Percentiles rank a stretch among this genome's conserved stretches.
phyloP scores from a whole-genome alignment of 495 filamentous ascomycete species.

The Xanthoparmelia taractica region DNA sequence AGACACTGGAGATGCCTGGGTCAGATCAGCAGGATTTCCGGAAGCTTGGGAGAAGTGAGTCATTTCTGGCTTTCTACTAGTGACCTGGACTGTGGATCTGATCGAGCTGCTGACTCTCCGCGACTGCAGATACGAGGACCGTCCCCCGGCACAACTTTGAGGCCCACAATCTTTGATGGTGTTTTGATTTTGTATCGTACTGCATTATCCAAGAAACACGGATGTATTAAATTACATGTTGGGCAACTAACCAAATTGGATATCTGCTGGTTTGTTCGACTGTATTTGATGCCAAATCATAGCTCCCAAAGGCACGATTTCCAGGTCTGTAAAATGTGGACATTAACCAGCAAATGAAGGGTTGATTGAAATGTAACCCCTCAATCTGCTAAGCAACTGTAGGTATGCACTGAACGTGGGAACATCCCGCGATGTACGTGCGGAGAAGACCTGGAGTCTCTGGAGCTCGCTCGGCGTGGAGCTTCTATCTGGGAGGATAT shows the following conservation, averaged over 20 bases:
- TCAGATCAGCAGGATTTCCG: conserved; percentile 22
- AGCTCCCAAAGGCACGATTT: not conserved
- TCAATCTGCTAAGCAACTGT: not conserved
- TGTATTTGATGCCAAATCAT: not conserved
- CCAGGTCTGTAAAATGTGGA: not conserved
- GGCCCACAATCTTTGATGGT: too few relatives aligned
- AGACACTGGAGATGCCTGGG: conserved; percentile 20
- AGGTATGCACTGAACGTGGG: not conserved
- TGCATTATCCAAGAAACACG: not conserved
- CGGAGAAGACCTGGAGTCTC: not conserved
- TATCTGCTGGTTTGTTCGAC: too few relatives aligned
- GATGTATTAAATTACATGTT: not conserved
- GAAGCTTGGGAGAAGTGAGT: conserved; percentile 24
- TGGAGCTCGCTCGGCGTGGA: not conserved
- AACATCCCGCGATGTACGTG: not conserved
- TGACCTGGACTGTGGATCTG: not conserved
- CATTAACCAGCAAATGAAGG: not conserved
- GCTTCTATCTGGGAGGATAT: not conserved
- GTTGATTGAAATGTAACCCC: not conserved
- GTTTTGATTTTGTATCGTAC: not conserved
- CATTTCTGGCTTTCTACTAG: not conserved
- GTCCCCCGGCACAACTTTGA: conserved; percentile 21
- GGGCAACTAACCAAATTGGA: too few relatives aligned
- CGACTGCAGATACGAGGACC: conserved; percentile 15
- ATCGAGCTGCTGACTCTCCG: conserved; percentile 9